Evolutionary conservation across 345 rosid species (phyloP).

Genomic region (Brassica carinata): DNA sequence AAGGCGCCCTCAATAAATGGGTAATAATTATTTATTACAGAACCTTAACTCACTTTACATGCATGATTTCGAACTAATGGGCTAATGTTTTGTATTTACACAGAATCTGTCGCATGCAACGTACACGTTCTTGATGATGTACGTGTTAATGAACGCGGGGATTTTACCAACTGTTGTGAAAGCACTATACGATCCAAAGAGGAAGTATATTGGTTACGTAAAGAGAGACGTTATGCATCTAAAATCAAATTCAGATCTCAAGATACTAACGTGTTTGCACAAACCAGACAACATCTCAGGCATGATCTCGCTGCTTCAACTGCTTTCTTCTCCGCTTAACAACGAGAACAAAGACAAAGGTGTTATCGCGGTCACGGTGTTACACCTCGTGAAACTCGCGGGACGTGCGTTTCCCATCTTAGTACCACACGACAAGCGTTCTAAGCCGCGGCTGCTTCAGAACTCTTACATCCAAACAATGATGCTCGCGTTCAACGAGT

Average conservation of each 20-base stretch:
- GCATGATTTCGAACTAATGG: neutral
- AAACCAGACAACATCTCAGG: constrained; percentile 43
- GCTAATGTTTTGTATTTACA: neutral
- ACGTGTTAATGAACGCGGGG: constrained; percentile 28
- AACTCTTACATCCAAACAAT: constrained; percentile 40
- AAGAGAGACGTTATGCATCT: constrained; percentile 43
- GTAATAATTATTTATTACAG: constrained; percentile 17
- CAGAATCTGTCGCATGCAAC: constrained; percentile 33
- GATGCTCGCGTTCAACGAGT: constrained; percentile 44
- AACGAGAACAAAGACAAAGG: constrained; percentile 33
- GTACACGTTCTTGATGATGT: constrained; percentile 27
- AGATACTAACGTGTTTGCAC: constrained; percentile 59
- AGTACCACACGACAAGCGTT: constrained; percentile 46
- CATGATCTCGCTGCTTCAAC: constrained; percentile 38
- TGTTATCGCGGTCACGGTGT: constrained; percentile 44
- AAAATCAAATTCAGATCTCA: constrained; percentile 41
- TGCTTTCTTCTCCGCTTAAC: constrained; percentile 28
- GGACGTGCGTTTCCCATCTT: constrained; percentile 54
- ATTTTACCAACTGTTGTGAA: constrained; percentile 43
- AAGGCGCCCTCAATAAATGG: neutral
- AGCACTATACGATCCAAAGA: constrained; percentile 51
- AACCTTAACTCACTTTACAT: neutral
- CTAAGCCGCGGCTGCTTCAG: constrained; percentile 7
- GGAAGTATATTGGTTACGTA: constrained; percentile 50
- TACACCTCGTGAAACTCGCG: constrained; percentile 53